Conservation (phyloP, 2,329 filamentous ascomycete species). For the Alternaria metachromatica region DNA sequence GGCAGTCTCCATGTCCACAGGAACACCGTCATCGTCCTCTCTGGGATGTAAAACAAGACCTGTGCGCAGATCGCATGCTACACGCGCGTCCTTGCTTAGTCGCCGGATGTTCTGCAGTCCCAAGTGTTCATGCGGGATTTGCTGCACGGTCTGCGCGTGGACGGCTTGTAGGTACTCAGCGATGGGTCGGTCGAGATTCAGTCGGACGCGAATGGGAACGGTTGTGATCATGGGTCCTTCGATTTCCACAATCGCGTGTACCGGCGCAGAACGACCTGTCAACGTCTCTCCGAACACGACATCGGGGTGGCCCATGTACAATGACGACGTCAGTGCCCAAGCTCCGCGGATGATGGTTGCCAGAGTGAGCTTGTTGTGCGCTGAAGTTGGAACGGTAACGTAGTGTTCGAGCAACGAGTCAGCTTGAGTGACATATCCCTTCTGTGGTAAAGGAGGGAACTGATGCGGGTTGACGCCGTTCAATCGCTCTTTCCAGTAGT, state of each 20-base stretch:
- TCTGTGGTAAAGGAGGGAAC: constrained; percentile 58
- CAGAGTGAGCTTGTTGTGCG: constrained; percentile 53
- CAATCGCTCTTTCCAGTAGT: constrained; percentile 58
- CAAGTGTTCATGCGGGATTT: constrained; percentile 70
- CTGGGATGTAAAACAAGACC: constrained; percentile 49
- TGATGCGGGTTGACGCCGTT: constrained; percentile 55
- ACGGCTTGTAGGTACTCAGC: constrained; percentile 63
- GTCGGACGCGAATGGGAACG: constrained; percentile 61
- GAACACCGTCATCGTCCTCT: constrained; percentile 32
- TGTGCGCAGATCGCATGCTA: constrained; percentile 45
- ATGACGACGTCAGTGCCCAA: constrained; percentile 64
- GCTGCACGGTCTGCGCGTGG: constrained; percentile 62
- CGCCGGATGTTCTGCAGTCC: constrained; percentile 66
- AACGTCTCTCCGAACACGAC: constrained; percentile 67
- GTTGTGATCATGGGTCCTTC: constrained; percentile 68
- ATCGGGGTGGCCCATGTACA: constrained; percentile 60
- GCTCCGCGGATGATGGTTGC: constrained; percentile 64
- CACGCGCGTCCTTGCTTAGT: constrained; percentile 42
- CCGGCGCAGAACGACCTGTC: constrained; percentile 60
- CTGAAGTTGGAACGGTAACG: constrained; percentile 41
- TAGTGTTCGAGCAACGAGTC: constrained; percentile 62
- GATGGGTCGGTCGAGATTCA: constrained; percentile 54
- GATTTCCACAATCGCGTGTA: constrained; percentile 59
- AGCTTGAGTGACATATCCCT: constrained; percentile 55
- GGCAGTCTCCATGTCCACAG: constrained; percentile 21